A percentile compares a stretch with the other conserved stretches of the same genome.
Evolutionary conservation across 495 filamentous ascomycete genomes (phyloP).

Genomic region (Aspergillus cristatus): DNA sequence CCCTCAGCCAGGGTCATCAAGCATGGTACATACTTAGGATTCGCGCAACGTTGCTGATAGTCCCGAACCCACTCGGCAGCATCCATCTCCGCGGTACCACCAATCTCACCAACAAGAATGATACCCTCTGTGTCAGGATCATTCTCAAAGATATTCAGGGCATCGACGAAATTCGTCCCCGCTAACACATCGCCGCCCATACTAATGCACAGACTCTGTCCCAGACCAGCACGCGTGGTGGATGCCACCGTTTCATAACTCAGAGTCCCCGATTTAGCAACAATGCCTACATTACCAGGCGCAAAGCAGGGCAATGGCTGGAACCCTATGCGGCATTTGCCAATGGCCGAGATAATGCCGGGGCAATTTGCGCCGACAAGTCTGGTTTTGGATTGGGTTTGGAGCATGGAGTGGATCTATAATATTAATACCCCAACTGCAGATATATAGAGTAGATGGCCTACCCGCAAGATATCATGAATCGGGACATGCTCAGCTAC

Average conservation of each 20-base stretch:
- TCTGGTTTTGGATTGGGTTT: slow-evolving; percentile 70
- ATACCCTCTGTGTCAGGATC: slow-evolving; percentile 76
- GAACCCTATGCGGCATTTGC: slow-evolving; percentile 77
- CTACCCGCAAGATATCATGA: slow-evolving; percentile 71
- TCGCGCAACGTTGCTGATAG: slow-evolving; percentile 47
- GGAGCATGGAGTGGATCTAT: slow-evolving; percentile 68
- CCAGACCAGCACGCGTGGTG: slow-evolving; percentile 69
- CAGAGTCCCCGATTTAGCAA: slow-evolving; percentile 81
- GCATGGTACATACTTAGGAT: slow-evolving; percentile 55
- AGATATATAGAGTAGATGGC: no score
- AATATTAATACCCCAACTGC: not conserved
- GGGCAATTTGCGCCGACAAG: slow-evolving; percentile 82
- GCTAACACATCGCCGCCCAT: slow-evolving; percentile 82
- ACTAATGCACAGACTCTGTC: slow-evolving; percentile 79
- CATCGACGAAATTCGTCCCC: slow-evolving; percentile 75
- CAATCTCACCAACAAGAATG: slow-evolving; percentile 77
- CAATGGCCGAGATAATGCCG: slow-evolving; percentile 77
- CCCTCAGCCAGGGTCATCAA: no score
- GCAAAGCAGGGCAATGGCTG: slow-evolving; percentile 71
- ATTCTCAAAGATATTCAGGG: slow-evolving; percentile 59
- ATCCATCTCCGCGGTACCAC: slow-evolving; percentile 71
- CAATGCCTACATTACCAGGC: slow-evolving; percentile 69
- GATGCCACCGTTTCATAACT: slow-evolving; percentile 85
- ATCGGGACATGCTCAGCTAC: slow-evolving; percentile 89
- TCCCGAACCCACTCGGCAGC: slow-evolving; percentile 72